Percentiles rank a stretch among this genome's conserved stretches.
phyloP scores from a whole-genome alignment of 768 basidiomycete genomes.

The Collybiopsis confluens region DNA sequence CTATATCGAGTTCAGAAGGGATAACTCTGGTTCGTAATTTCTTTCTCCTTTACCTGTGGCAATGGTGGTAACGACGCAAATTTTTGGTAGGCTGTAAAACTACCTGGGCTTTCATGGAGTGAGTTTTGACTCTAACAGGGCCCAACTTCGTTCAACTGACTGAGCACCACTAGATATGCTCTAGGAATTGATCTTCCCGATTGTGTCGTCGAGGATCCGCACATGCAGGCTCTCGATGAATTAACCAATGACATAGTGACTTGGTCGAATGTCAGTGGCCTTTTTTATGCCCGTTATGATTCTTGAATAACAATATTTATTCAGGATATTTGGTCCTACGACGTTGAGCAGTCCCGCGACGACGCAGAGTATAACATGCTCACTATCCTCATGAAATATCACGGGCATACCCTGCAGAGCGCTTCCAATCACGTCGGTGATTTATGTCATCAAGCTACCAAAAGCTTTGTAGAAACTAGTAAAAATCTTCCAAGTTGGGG shows the following conservation, averaged over 20 bases:
- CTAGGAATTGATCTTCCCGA: conserved; percentile 69
- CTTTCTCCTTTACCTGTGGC: too few species aligned
- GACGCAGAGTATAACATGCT: conserved; percentile 68
- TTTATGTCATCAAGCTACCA: conserved; percentile 52
- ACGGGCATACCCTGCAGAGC: conserved; percentile 51
- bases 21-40: conserved; percentile 53
- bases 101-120: conserved; percentile 76
- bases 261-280: conserved; percentile 69
- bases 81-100: conserved; percentile 67
- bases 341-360: conserved; percentile 65
- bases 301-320: too few species aligned
- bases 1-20: conserved; percentile 67
- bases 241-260: conserved; percentile 74
- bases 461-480: conserved; percentile 45
- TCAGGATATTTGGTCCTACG: conserved; percentile 75
- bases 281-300: neutral
- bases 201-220: conserved; percentile 61
- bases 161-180: conserved; percentile 41
- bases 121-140: conserved; percentile 13
- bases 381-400: conserved; percentile 60
- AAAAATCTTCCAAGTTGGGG: conserved; percentile 58
- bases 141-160: neutral
- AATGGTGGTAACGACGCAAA: too few species aligned
- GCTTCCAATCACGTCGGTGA: conserved; percentile 64
- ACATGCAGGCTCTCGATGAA: conserved; percentile 57